These are phyloP conservation scores for Cutaneotrichosporon daszewskae DNA, from an alignment of 1,284 basidiomycete species.

Conservation along the genomic window DNA sequence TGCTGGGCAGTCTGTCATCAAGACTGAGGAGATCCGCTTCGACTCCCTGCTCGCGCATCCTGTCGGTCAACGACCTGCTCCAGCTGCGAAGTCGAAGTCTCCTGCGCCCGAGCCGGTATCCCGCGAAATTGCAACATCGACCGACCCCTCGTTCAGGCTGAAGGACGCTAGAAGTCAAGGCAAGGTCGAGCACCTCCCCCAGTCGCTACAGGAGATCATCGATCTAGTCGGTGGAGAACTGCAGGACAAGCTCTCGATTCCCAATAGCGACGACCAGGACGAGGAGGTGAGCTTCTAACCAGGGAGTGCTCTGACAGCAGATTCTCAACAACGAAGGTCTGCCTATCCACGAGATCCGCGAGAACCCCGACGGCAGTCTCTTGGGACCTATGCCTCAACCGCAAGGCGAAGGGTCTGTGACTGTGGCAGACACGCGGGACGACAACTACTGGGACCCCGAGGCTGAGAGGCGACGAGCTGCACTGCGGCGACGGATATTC, in stretches of 20 bases:
- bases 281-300: neutral
- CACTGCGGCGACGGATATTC: conserved; percentile 29
- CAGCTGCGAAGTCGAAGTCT: too few relatives aligned
- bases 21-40: conserved; percentile 5
- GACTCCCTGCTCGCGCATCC: conserved; percentile 11
- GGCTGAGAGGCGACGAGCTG: conserved; percentile 27
- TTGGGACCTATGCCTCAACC: conserved; percentile 23
- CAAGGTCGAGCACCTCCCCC: conserved; percentile 6
- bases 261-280: conserved; percentile 3
- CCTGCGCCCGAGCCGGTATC: too few relatives aligned
- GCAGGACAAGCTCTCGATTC: conserved; percentile 10
- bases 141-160: neutral
- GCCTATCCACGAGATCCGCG: conserved; percentile 42
- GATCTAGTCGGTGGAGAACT: conserved; percentile 17
- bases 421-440: conserved; percentile 9
- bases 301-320: conserved; percentile 4
- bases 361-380: conserved; percentile 29
- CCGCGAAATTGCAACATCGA: too few relatives aligned
- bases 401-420: conserved; percentile 6
- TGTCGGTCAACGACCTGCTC: neutral
- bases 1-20: conserved; percentile 1
- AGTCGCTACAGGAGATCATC: conserved; percentile 14
- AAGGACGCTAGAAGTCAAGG: too few relatives aligned
- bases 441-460: conserved; percentile 34
- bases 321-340: conserved; percentile 35